Evolutionary conservation across 805 yeast genomes (phyloP), one percentile per base, ranked within the genome.

Genomic region (Candida krabiensis): DNA sequence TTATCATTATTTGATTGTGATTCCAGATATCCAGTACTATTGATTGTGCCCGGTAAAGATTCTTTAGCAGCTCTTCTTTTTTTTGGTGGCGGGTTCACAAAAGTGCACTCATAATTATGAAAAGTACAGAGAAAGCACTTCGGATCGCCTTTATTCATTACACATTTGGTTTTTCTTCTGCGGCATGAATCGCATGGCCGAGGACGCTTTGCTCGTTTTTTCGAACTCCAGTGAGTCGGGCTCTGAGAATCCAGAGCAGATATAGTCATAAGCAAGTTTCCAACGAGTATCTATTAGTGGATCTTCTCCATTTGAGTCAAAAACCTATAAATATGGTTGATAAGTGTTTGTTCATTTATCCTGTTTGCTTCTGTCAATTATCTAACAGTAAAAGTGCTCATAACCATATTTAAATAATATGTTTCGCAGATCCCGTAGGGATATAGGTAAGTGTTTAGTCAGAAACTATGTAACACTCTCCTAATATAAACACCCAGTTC

Each of bases 141-240:
- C 2, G 22, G 18, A 11, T 38, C 41, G 3, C 30, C 35, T 15
- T 44, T 37, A 9, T 41, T 41, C 24, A 41, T 31, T 16, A 44
- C 51, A 23, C 51, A 47, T 26, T 44, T 47, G 18, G 51, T 36
- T 28, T 41, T 33, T 25, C 51, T 40, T 28, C 40, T 44, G 16
- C 51, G 44, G 16, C 51, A 47, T 1, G 46, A 33, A 28, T 47
- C 51, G 25, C 51, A 47, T 3, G 51, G 44, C 12, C 51, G 25
- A 9, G 18, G 36, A 24, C 36, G 26, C 24, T 33, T 33, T 9
- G 13, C 13, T 17, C 21, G 15, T n/a, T 17, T 27, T 7, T 18
- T 17, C 5, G 31, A 27, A n/a, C 14, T 5, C 8, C 26, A 27
- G n/a, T 14, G 3, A 3, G 19, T 18, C 9, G 13, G 24, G 11